Percentiles rank a stretch among this genome's conserved stretches.
Evolutionary conservation across 805 yeast species (phyloP).

Genomic region (Pichia pseudocactophila): DNA sequence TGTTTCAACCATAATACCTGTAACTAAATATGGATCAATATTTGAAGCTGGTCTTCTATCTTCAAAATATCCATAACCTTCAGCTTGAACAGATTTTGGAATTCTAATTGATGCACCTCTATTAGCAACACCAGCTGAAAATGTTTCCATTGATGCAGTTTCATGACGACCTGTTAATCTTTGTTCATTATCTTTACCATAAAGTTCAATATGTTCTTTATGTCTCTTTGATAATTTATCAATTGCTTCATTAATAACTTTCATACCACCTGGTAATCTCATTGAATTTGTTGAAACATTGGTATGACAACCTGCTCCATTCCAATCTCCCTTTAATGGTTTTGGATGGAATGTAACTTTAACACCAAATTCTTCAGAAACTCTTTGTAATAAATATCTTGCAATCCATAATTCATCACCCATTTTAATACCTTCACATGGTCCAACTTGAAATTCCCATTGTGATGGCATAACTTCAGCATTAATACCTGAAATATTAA

Average conservation of each 20-base stretch:
- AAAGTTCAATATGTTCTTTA: constrained; percentile 87
- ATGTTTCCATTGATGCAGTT: constrained; percentile 87
- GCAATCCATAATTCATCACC: constrained; percentile 98
- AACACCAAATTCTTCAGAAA: constrained; percentile 98
- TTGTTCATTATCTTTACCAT: constrained; percentile 90
- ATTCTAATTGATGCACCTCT: constrained; percentile 99
- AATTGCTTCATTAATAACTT: constrained; percentile 84
- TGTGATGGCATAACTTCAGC: constrained; percentile 99
- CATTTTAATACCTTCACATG: constrained; percentile 91
- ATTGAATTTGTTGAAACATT: constrained; percentile 87
- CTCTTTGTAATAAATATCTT: constrained; percentile 85
- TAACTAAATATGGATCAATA: constrained; percentile 97
- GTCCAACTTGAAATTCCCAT: constrained; percentile 99
- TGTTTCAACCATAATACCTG: constrained; percentile 97
- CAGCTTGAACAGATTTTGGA: constrained; percentile 97
- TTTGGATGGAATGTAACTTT: constrained; percentile 99
- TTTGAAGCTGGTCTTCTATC: constrained; percentile 99
- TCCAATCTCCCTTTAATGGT: constrained; percentile 98
- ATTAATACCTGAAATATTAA: constrained; percentile 89
- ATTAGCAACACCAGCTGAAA: constrained; percentile 98
- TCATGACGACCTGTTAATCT: constrained; percentile 98
- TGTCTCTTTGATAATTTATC: constrained; percentile 94
- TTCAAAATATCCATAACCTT: constrained; percentile 97
- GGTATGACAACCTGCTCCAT: constrained; percentile 99
- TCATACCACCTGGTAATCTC: constrained; percentile 97